These are phyloP conservation scores for Penicillium silybi DNA, from an alignment of 495 filamentous ascomycete genomes.

Conservation along the genomic window DNA sequence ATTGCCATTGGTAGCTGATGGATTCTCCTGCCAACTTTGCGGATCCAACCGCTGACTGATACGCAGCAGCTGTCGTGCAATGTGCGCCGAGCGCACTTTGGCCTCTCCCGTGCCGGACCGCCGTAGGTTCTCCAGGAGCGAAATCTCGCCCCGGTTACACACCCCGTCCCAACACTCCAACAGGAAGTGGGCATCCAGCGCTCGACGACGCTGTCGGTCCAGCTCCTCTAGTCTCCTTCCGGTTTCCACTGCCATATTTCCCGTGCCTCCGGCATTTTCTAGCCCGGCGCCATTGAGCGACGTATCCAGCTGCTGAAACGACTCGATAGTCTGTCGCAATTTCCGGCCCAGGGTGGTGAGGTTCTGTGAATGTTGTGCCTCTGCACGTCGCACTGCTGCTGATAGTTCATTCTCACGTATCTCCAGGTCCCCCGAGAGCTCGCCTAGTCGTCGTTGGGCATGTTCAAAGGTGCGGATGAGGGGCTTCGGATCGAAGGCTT, in stretches of 20 bases:
- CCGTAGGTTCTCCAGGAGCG: constrained; percentile 74
- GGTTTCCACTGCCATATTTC: constrained; percentile 89
- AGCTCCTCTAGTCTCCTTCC: constrained; percentile 90
- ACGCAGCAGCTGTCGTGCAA: constrained; percentile 81
- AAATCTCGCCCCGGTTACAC: constrained; percentile 75
- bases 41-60: constrained; percentile 84
- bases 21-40: constrained; percentile 60
- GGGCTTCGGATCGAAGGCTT: constrained; percentile 94
- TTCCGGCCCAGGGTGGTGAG: constrained; percentile 79
- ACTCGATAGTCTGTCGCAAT: constrained; percentile 83
- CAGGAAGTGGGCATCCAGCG: constrained; percentile 88
- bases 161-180: constrained; percentile 96
- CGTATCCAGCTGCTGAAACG: constrained; percentile 83
- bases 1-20: constrained; percentile 58
- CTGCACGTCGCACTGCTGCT: constrained; percentile 83
- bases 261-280: constrained; percentile 75
- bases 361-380: constrained; percentile 86
- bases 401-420: constrained; percentile 83
- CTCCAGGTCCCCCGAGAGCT: constrained; percentile 82
- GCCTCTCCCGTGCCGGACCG: constrained; percentile 75
- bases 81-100: constrained; percentile 83
- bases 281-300: constrained; percentile 56
- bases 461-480: constrained; percentile 93
- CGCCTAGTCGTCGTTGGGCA: constrained; percentile 71
- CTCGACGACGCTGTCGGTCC: constrained; percentile 83